A percentile compares a stretch with the other conserved stretches of the same genome.
phyloP scores from a whole-genome alignment of 2,329 filamentous ascomycete species.

The Stemphylium lycopersici region DNA sequence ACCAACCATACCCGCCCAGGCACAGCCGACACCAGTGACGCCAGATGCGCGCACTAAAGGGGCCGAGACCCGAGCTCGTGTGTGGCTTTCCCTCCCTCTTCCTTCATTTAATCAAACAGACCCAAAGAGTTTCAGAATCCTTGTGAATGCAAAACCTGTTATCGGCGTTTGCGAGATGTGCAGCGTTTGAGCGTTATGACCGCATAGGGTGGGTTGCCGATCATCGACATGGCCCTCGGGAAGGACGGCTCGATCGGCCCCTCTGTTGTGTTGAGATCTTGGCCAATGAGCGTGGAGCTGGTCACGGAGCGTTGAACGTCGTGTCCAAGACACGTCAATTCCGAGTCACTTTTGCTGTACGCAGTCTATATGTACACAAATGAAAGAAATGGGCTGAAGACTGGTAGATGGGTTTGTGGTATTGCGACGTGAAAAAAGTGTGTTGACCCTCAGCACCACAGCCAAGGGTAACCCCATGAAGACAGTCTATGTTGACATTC shows the following conservation, averaged over 20 bases:
- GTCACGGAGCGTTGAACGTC: not conserved
- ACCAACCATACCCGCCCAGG: not conserved
- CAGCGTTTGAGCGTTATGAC: not conserved
- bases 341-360: too few relatives aligned
- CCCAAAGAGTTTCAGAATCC: too few relatives aligned
- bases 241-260: slow-evolving; percentile 6
- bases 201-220: slow-evolving; percentile 2
- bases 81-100: not conserved
- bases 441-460: too few relatives aligned
- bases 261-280: not conserved
- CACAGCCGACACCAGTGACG: not conserved
- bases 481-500: too few relatives aligned
- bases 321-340: not conserved
- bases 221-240: not conserved
- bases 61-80: slow-evolving; percentile 3
- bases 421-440: too few relatives aligned
- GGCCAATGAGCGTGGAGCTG: not conserved
- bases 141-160: not conserved
- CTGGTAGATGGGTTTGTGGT: too few relatives aligned
- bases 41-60: not conserved
- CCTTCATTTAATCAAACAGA: not conserved
- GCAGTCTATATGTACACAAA: too few relatives aligned
- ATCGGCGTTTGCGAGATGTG: not conserved
- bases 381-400: too few relatives aligned
- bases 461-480: too few relatives aligned